These are phyloP conservation scores for Lippia alba DNA, from an alignment of 305 asterid genomes.

Conservation along the genomic window DNA sequence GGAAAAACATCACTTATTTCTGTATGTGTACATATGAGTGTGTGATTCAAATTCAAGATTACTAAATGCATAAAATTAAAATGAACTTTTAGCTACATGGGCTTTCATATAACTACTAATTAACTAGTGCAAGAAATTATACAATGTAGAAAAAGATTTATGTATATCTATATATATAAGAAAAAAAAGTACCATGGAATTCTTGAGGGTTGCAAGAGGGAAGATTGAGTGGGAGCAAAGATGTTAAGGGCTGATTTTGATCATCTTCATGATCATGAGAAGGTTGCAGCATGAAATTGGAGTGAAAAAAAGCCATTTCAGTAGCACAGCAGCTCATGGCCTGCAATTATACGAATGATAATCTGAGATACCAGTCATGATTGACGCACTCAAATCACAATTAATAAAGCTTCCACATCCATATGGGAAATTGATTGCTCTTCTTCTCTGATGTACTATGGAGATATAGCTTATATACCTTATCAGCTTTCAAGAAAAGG, in stretches of 20 bases:
- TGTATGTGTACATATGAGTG: too few species aligned
- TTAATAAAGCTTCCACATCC: too few species aligned
- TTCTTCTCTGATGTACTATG: too few species aligned
- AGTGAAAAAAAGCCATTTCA: constrained; percentile 49
- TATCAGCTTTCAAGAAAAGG: constrained; percentile 31
- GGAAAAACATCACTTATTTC: too few species aligned
- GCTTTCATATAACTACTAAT: too few species aligned
- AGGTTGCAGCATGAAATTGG: constrained; percentile 58
- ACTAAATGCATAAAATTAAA: too few species aligned
- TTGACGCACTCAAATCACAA: not conserved
- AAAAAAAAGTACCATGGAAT: constrained; percentile 41
- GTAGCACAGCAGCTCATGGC: constrained; percentile 33
- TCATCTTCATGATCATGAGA: constrained; percentile 50
- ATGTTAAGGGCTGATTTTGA: constrained; percentile 46
- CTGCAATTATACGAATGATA: constrained; percentile 21
- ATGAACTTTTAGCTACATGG: too few species aligned
- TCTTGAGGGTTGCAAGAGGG: constrained; percentile 54
- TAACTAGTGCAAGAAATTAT: not conserved
- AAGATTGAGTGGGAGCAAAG: constrained; percentile 42
- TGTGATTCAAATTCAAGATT: too few species aligned
- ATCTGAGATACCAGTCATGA: not conserved
- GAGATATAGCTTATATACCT: constrained; percentile 36
- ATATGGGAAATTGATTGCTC: too few species aligned
- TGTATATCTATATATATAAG: too few species aligned
- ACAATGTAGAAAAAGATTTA: not conserved